These are phyloP conservation scores for Cardiospermum halicacabum DNA, from an alignment of 345 rosid species.

Conservation along the genomic window DNA sequence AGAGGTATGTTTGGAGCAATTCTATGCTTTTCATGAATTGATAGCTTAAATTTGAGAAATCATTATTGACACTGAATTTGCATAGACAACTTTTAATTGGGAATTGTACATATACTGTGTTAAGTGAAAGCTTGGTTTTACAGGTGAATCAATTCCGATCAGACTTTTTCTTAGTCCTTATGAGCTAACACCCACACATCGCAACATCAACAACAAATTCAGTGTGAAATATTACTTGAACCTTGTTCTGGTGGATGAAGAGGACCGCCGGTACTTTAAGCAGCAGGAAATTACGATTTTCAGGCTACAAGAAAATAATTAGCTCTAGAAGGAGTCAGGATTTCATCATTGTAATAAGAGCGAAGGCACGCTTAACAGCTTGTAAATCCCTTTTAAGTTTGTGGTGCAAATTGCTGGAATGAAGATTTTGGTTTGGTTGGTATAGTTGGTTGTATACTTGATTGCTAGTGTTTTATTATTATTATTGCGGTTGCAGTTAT, in stretches of 20 bases:
- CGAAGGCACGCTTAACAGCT: conserved; percentile 16
- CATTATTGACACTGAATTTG: neutral
- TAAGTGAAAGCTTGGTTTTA: conserved; percentile 9
- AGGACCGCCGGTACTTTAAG: conserved; percentile 94
- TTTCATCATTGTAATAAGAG: conserved; percentile 14
- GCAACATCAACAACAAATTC: conserved; percentile 95
- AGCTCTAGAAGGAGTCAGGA: conserved; percentile 4
- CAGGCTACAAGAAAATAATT: conserved; percentile 62
- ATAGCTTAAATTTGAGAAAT: neutral
- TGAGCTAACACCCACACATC: conserved; percentile 89
- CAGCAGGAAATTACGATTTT: conserved; percentile 92
- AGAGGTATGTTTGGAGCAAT: conserved; percentile 53
- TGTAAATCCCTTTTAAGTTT: conserved; percentile 35
- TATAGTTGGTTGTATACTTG: conserved; percentile 20
- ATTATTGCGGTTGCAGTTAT: conserved; percentile 6
- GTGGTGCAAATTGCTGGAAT: conserved; percentile 13
- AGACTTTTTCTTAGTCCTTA: conserved; percentile 93
- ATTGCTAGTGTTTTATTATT: conserved; percentile 9
- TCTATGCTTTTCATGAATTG: neutral
- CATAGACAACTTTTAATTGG: neutral
- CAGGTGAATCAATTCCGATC: conserved; percentile 97
- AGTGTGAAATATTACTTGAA: conserved; percentile 94
- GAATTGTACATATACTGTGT: conserved; percentile 1
- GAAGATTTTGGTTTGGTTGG: conserved; percentile 9
- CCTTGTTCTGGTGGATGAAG: conserved; percentile 94